phyloP scores from a whole-genome alignment of 2,329 filamentous ascomycete genomes.

The Helotiales sp. region DNA sequence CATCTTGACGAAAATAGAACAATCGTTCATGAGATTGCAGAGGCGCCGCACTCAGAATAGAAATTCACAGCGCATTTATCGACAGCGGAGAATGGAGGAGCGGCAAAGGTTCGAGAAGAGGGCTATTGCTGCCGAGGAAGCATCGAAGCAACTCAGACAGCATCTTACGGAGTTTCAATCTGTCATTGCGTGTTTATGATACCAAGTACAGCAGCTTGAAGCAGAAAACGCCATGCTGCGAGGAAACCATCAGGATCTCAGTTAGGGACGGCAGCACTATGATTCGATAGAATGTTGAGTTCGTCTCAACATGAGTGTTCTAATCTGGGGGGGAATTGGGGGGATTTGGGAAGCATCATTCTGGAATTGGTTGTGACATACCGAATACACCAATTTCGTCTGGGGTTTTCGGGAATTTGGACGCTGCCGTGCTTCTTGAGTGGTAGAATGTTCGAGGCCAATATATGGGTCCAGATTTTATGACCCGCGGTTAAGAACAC shows the following conservation, averaged over 20 bases:
- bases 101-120: slow-evolving; percentile 19
- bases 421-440: too few species aligned
- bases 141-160: slow-evolving; percentile 4
- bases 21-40: slow-evolving; percentile 1
- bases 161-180: slow-evolving; percentile 16
- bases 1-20: not conserved
- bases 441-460: not conserved
- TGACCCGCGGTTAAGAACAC: too few species aligned
- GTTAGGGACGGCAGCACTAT: not conserved
- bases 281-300: not conserved
- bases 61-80: slow-evolving; percentile 27
- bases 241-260: not conserved
- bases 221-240: not conserved
- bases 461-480: not conserved
- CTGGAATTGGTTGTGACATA: too few species aligned
- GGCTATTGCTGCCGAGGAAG: slow-evolving; percentile 19
- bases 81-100: slow-evolving; percentile 22
- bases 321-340: not conserved
- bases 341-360: too few species aligned
- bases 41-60: slow-evolving; percentile 23
- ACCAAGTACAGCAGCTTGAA: slow-evolving; percentile 2
- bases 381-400: too few species aligned
- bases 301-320: too few species aligned
- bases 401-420: not conserved
- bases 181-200: not conserved